Percentiles rank a stretch among this genome's conserved stretches.
Conservation (phyloP, 306 rosid species). For the Prunus kanzakura region DNA sequence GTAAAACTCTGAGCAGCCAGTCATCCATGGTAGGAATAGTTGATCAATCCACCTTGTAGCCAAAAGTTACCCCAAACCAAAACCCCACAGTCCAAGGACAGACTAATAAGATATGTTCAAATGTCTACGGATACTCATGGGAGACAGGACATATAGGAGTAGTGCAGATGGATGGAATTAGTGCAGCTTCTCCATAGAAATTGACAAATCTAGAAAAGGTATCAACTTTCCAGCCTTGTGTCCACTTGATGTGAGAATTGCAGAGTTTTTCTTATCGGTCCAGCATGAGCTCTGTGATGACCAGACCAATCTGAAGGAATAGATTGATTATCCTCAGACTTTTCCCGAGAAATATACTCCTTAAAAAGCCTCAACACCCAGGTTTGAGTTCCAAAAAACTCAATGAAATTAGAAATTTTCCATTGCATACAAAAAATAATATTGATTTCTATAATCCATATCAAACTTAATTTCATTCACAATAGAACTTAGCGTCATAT, state of each 20-base stretch:
- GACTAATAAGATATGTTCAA: not conserved
- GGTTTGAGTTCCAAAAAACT: not conserved
- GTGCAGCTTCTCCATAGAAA: not conserved
- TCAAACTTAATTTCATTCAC: conserved; percentile 55
- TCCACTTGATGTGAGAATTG: not conserved
- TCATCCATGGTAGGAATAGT: not conserved
- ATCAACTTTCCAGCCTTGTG: not conserved
- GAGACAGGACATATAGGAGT: not conserved
- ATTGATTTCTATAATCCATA: conserved; percentile 30
- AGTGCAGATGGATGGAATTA: not conserved
- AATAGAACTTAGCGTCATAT: conserved; percentile 49
- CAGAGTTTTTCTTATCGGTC: not conserved
- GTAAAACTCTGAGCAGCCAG: not conserved
- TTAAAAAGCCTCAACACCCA: not conserved
- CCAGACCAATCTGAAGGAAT: no score
- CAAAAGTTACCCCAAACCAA: not conserved
- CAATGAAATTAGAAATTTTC: conserved; percentile 24
- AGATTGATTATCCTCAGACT: not conserved
- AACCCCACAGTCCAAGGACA: not conserved
- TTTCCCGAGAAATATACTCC: not conserved
- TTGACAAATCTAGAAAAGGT: not conserved
- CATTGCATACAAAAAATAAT: conserved; percentile 25
- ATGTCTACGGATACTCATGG: not conserved
- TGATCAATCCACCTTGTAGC: not conserved
- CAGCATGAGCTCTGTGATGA: not conserved